Evolutionary conservation across 306 rosid genomes (phyloP).

Genomic region (Cucumis melo): DNA sequence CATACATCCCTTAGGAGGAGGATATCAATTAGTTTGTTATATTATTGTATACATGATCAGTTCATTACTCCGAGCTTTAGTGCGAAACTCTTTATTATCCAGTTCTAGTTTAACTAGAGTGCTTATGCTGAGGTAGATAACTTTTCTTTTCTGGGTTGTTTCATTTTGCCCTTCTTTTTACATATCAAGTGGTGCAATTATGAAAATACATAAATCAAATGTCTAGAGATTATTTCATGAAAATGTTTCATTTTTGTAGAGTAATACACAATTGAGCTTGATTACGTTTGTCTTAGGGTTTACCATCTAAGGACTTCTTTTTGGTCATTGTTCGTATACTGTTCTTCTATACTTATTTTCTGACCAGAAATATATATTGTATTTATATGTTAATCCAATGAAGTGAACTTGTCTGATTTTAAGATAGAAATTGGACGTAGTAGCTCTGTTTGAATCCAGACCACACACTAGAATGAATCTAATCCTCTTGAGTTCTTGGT

Average conservation of each 20-base stretch:
- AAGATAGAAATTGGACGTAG: neutral
- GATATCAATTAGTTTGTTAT: neutral
- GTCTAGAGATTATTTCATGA: neutral
- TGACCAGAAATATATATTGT: neutral
- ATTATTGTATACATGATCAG: neutral
- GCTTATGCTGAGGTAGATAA: neutral
- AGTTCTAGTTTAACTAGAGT: neutral
- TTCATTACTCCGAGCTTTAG: neutral
- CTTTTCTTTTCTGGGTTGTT: neutral
- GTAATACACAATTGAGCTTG: neutral
- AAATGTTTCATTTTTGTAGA: neutral
- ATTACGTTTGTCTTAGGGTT: neutral
- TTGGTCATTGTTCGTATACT: neutral
- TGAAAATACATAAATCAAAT: neutral
- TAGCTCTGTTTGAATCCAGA: neutral
- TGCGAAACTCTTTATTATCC: neutral
- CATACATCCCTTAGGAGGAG: neutral
- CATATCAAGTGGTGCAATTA: neutral
- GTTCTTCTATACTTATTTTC: neutral
- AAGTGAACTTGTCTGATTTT: neutral
- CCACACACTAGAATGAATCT: neutral
- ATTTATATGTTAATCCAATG: neutral
- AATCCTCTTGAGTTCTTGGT: neutral
- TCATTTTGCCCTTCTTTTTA: neutral
- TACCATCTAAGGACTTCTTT: neutral